These are phyloP conservation scores for Epichloe brachyelytri DNA, from an alignment of 2,329 filamentous ascomycete genomes.

Conservation along the genomic window DNA sequence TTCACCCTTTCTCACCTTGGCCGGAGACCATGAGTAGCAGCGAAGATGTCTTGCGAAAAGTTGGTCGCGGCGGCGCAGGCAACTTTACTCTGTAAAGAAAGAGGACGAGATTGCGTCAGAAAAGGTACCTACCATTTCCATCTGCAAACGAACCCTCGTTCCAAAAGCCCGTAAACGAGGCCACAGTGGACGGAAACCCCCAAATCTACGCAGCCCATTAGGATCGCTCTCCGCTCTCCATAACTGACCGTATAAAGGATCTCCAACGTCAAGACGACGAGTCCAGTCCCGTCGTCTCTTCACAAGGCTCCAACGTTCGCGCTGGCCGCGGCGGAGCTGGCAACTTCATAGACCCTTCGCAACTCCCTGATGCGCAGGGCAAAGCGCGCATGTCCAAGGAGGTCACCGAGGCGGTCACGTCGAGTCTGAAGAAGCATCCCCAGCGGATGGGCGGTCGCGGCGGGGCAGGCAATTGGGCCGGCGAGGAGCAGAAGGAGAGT, in stretches of 20 bases:
- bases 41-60: conserved; percentile 34
- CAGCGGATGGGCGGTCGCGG: conserved; percentile 31
- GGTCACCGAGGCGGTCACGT: conserved; percentile 21
- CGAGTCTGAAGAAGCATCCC: conserved; percentile 16
- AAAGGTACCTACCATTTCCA: neutral
- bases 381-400: conserved; percentile 21
- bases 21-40: conserved; percentile 9
- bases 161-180: neutral
- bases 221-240: no score
- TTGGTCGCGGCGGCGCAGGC: conserved; percentile 51
- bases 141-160: neutral
- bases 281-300: conserved; percentile 3
- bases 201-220: neutral
- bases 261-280: conserved; percentile 25
- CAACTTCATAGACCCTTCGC: conserved; percentile 36
- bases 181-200: neutral
- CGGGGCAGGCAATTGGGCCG: conserved; percentile 43
- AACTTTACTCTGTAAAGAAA: conserved; percentile 44
- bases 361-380: conserved; percentile 20
- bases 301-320: conserved; percentile 8
- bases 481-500: conserved; percentile 16
- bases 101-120: conserved; percentile 27
- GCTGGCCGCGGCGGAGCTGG: conserved; percentile 37
- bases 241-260: conserved; percentile 15
- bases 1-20: neutral